These are phyloP conservation scores for Acer saccharum DNA, from an alignment of 345 rosid species.

Conservation along the genomic window DNA sequence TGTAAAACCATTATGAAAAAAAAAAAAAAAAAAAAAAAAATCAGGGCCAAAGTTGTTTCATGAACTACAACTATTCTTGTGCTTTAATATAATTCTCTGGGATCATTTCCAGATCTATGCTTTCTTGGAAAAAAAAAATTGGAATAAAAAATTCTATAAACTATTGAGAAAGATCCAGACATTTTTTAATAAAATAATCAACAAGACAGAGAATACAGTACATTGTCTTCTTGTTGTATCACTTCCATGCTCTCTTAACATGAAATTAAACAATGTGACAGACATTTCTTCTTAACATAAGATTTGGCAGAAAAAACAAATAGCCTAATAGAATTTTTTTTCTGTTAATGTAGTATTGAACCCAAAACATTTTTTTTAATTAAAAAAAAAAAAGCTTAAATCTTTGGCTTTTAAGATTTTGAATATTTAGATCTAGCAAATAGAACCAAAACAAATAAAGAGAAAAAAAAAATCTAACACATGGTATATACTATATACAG, in stretches of 20 bases:
- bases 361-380: no score
- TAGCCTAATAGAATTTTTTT: no score
- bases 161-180: neutral
- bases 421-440: conserved; percentile 1
- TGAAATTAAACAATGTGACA: neutral
- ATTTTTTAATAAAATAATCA: neutral
- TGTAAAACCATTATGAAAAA: neutral
- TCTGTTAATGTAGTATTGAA: neutral
- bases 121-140: neutral
- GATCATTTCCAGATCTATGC: neutral
- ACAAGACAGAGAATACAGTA: neutral
- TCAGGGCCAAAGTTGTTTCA: neutral
- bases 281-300: neutral
- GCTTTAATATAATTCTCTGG: neutral
- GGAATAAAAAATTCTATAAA: neutral
- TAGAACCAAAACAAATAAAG: neutral
- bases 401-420: neutral
- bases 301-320: no score
- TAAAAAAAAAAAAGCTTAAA: neutral
- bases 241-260: neutral
- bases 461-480: no score
- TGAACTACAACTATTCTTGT: neutral
- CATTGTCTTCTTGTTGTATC: neutral
- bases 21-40: neutral
- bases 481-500: no score